phyloP scores from a whole-genome alignment of 2,329 filamentous ascomycete species.

The Aspergillus sp. region DNA sequence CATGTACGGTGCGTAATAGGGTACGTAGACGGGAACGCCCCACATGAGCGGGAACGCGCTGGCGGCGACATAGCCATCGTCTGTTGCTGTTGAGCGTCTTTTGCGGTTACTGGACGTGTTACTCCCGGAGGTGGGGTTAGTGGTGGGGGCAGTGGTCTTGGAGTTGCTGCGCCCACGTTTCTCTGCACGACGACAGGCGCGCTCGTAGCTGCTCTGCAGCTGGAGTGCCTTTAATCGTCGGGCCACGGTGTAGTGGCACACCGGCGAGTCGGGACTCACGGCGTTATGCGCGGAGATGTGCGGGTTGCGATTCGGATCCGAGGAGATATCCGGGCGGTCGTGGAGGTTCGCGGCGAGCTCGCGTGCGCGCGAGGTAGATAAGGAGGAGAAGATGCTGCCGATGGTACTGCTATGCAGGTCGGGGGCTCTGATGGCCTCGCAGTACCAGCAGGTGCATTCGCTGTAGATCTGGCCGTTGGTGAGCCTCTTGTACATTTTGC shows the following conservation, averaged over 20 bases:
- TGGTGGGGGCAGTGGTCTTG: neutral
- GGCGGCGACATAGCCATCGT: constrained; percentile 12
- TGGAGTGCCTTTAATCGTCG: constrained; percentile 29
- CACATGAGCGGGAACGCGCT: constrained; percentile 31
- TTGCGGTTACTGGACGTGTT: constrained; percentile 17
- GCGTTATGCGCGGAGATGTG: constrained; percentile 70
- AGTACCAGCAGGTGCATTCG: constrained; percentile 45
- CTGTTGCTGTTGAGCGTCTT: constrained; percentile 18
- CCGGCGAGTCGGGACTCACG: constrained; percentile 30
- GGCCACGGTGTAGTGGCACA: constrained; percentile 4
- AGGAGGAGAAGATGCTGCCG: constrained; percentile 28
- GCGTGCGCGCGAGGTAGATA: constrained; percentile 45
- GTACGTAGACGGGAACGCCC: constrained; percentile 39
- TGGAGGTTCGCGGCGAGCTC: constrained; percentile 42
- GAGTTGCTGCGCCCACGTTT: constrained; percentile 14
- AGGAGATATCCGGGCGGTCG: constrained; percentile 35
- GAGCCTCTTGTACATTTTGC: constrained; percentile 57
- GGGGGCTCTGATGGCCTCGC: constrained; percentile 58
- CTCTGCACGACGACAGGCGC: constrained; percentile 22
- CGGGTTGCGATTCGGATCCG: constrained; percentile 48
- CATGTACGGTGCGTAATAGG: constrained; percentile 42
- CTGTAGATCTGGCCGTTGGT: constrained; percentile 54
- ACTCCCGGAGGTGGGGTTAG: neutral
- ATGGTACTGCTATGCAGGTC: constrained; percentile 40
- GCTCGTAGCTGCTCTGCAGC: constrained; percentile 50